Conservation (phyloP, 495 filamentous ascomycete species). For the Haplographium delicatum region DNA sequence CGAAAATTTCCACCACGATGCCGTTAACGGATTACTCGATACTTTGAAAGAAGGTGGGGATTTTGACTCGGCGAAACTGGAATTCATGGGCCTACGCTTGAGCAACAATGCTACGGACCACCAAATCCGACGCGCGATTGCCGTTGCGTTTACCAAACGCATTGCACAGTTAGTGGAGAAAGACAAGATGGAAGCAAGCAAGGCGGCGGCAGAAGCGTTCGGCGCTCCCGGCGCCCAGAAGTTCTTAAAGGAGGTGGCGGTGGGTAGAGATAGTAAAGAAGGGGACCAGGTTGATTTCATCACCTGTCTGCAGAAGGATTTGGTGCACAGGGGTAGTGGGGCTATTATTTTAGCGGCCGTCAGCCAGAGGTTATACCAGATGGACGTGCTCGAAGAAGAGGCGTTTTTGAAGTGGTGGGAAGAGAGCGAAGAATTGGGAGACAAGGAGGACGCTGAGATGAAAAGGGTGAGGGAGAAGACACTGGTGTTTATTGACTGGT, state of each 20-base stretch:
- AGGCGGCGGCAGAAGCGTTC: slow-evolving; percentile 59
- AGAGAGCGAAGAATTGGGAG: slow-evolving; percentile 42
- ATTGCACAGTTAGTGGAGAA: slow-evolving; percentile 65
- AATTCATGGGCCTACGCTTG: slow-evolving; percentile 85
- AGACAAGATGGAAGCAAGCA: slow-evolving; percentile 50
- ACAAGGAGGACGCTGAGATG: slow-evolving; percentile 53
- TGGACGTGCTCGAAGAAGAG: slow-evolving; percentile 86
- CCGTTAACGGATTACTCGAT: slow-evolving; percentile 76
- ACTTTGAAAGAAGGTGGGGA: slow-evolving; percentile 67
- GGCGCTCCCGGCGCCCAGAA: slow-evolving; percentile 38
- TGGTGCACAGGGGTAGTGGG: slow-evolving; percentile 51
- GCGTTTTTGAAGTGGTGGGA: slow-evolving; percentile 86
- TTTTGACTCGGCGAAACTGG: slow-evolving; percentile 81
- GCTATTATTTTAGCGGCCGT: slow-evolving; percentile 63
- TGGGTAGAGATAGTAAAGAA: slow-evolving; percentile 49
- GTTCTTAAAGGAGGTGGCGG: slow-evolving; percentile 48
- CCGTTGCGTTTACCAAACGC: slow-evolving; percentile 76
- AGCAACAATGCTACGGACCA: slow-evolving; percentile 82
- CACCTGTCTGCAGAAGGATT: slow-evolving; percentile 73
- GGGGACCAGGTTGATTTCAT: slow-evolving; percentile 81
- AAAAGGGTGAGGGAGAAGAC: slow-evolving; percentile 63
- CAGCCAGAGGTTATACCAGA: slow-evolving; percentile 73
- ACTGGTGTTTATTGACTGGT: slow-evolving; percentile 76
- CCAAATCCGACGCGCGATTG: slow-evolving; percentile 81
- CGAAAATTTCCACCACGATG: slow-evolving; percentile 78